Evolutionary conservation across 805 yeast species (phyloP), one percentile per base, ranked within the genome.

Genomic region (Suhomyces pyralidae): DNA sequence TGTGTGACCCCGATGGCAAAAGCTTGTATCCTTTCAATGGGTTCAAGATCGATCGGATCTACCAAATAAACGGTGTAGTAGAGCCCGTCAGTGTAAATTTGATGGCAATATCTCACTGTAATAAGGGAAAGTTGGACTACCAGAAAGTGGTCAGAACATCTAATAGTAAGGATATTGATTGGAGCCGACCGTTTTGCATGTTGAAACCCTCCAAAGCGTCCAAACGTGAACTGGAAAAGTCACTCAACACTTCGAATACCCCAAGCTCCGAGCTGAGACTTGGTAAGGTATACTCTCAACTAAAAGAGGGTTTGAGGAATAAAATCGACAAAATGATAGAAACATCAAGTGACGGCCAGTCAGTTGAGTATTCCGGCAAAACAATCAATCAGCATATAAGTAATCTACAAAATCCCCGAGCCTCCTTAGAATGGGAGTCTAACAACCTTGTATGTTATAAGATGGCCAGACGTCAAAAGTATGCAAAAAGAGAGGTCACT

Each of bases 391-490:
- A 55, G 7, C 65, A 62, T 46, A 15, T 57, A 14, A 26, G 52
- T 38, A 65, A 64, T 43, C 56, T 63, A 9, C 52, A 54, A 25
- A n/a, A 51, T 26, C 60, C 63, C 5, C 62, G 58, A 38, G 56
- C 64, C 3, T 58, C 69, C 1, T 24, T 67, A 40, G 61, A 63
- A 40, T 58, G 64, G 60, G 65, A 67, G 45, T 54, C 67, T 4
- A 51, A 62, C 15, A 63, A 69, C 48, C 54, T 72, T 51, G 71
- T 66, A 10, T 84, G 88, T 53, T 84, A 77, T 59, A 82, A 84
- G 52, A 63, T 85, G 52, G 88, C 65, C 17, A 74, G 91, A 58
- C 71, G 84, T 42, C 76, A 78, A 56, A 76, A 79, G 56, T 84
- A 80, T 58, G 80, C 81, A 0, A 63, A 62, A 10, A 69, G 82